These are phyloP conservation scores for Acanthamoeba royreba DNA, from an alignment of 208 protist species.

Conservation along the genomic window DNA sequence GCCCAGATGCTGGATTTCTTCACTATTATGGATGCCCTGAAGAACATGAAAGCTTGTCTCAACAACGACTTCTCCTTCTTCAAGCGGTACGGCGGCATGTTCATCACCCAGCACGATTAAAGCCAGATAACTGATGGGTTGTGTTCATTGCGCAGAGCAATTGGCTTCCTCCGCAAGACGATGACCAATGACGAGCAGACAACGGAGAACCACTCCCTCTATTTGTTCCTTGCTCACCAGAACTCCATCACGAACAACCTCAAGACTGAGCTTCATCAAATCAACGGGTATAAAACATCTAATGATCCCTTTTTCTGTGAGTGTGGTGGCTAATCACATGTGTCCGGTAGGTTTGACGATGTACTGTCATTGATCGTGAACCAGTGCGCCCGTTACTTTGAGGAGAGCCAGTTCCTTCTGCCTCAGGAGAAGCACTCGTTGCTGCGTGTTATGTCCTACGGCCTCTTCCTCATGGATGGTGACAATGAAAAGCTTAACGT, in stretches of 20 bases:
- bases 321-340: background rate
- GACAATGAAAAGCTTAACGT: constrained; percentile 62
- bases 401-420: constrained; percentile 61
- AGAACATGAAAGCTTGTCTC: constrained; percentile 82
- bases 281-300: constrained; percentile 48
- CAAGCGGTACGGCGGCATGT: constrained; percentile 65
- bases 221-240: constrained; percentile 77
- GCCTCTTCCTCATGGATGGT: constrained; percentile 74
- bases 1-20: constrained; percentile 72
- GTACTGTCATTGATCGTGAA: constrained; percentile 62
- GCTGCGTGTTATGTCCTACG: constrained; percentile 70
- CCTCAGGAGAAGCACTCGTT: constrained; percentile 75
- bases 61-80: constrained; percentile 85
- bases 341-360: constrained; percentile 64
- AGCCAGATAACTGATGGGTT: background rate
- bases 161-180: constrained; percentile 65
- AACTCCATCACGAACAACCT: constrained; percentile 74
- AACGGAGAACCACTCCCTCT: constrained; percentile 74
- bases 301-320: background rate
- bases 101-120: background rate
- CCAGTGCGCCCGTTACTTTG: constrained; percentile 59
- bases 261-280: constrained; percentile 62
- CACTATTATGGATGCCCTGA: constrained; percentile 75
- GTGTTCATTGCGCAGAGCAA: constrained; percentile 44
- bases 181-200: constrained; percentile 72